Conservation (phyloP, 2,329 filamentous ascomycete genomes). For the Thelonectria olida region DNA sequence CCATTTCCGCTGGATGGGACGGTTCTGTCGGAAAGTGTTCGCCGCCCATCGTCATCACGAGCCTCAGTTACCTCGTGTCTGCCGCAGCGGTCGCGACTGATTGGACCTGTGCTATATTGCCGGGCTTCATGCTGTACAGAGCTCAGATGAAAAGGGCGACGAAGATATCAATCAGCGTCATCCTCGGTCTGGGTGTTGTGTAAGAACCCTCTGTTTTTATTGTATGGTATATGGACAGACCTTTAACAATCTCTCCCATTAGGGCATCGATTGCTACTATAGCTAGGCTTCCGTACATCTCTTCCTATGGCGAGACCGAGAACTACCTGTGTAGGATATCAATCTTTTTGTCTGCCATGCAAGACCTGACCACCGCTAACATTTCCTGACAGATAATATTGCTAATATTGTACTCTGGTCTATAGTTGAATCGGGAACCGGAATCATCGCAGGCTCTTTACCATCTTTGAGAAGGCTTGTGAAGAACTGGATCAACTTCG, state of each 20-base stretch:
- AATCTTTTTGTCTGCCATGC: neutral
- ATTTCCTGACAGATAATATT: constrained; percentile 21
- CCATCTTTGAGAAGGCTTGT: constrained; percentile 22
- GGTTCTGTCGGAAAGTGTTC: constrained; percentile 9
- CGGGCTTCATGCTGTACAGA: constrained; percentile 28
- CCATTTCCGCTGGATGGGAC: constrained; percentile 13
- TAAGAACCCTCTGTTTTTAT: neutral
- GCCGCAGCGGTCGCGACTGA: constrained; percentile 13
- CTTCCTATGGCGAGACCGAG: neutral
- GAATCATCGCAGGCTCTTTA: constrained; percentile 26
- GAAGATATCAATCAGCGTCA: constrained; percentile 24
- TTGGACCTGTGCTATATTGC: constrained; percentile 25
- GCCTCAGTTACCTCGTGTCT: constrained; percentile 22
- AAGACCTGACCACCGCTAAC: no score
- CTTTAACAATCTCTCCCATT: neutral
- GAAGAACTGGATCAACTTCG: neutral
- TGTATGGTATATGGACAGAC: neutral
- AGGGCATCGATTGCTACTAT: constrained; percentile 29
- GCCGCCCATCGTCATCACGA: neutral
- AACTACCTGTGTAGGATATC: constrained; percentile 25
- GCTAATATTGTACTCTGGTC: constrained; percentile 26
- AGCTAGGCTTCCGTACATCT: constrained; percentile 26
- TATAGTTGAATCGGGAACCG: constrained; percentile 27
- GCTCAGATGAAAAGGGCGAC: constrained; percentile 23
- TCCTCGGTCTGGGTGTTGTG: constrained; percentile 27